Evolutionary conservation across 2,329 filamentous ascomycete genomes (phyloP), one percentile per base, ranked within the genome.

Genomic region (Anisogramma anomala): DNA sequence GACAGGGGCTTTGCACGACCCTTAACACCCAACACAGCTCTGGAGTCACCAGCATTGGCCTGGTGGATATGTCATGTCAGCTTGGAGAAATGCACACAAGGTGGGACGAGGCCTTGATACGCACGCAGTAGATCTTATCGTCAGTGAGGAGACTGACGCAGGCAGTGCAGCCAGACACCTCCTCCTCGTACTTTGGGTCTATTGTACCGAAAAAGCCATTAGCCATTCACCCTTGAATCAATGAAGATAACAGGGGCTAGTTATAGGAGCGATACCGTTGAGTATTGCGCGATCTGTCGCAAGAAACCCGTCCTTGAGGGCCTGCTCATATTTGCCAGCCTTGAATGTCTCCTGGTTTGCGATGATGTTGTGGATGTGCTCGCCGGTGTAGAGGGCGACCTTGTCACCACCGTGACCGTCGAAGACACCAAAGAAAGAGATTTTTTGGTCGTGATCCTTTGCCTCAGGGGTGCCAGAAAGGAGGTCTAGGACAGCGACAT

Each of bases 401-500:
- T 94, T 94, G 63, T 95, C 88, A 58, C 91, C 91, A 53, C 91
- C 91, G 62, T 98, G 91, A 34, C 91, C 91, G 61, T 98, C 91
- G 60, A 93, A 98, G 50, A 98, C 91, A 56, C 89, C 91, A 58
- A 98, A 98, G 69, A 94, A 96, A 52, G 87, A 87, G 57, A 96
- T 71, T 58, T 83, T 79, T 54, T 81, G 77, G 54, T 79, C 69
- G 53, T 81, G 73, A 38, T 77, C 77, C 53, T 81, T 73, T 19
- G 76, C 71, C 41, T 79, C 60, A 46, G 59, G 59, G 44, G 64
- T 56, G 43, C 60, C 55, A 47, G 77, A 69, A 56, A 91, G 77
- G 52, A 96, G 77, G 63, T 96, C 85, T 59, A 98, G 82, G 39
- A 96, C 69, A 42, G 84, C 76, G 48, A 84, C 85, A 67, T 98